Base-by-base conservation (phyloP, 306 rosid species). In the Gleditsia sinensis region DNA sequence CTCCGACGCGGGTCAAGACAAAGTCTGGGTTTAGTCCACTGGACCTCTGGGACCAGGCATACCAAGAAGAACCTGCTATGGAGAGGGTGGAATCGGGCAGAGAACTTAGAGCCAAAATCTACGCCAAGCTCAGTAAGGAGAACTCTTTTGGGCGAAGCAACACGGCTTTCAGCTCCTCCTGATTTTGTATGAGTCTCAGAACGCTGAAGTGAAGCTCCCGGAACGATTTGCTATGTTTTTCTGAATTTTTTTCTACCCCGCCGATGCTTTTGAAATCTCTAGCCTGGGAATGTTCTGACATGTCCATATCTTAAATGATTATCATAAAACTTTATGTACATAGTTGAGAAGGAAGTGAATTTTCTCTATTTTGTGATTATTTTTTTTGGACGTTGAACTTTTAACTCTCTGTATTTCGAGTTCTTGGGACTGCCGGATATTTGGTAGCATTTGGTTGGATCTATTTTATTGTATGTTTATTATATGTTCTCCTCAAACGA, bases 41-140 rank as follows among this genome's bases (percentile, higher is more conserved):
- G 12, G 86, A 83, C 19, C 20, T 55, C 4, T 85, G 89, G 89
- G 82, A 80, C 16, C 69, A 57, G 9, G 17, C 36, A 2, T 57
- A 33, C 7, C 75, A 50, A 30, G 96, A 87, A 59, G 96, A 86
- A 72, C 89, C 90, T n/a, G 73, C 63, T 21, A 84, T 87, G 96
- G 98, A 91, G 82, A 91, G 96, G 63, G 98, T 93, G 53, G 96
- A 93, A 66, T 89, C 96, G 0, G 98, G 97, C 36, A 85, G 86
- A 60, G 86, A 77, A 20, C 73, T 89, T 0, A 79, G 98, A 28
- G 96, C 88, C 5, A 84, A 75, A 75, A 93, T 91, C 55, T 93
- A 93, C 49, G 91, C 86, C 0, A 87, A 78, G 78, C 88, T 93
- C 56, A 83, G 94, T 45, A 83, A 45, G 74, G 87, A 91, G 66